Conservation (phyloP, 2,329 filamentous ascomycete genomes). For the Epichloe coenophiala region DNA sequence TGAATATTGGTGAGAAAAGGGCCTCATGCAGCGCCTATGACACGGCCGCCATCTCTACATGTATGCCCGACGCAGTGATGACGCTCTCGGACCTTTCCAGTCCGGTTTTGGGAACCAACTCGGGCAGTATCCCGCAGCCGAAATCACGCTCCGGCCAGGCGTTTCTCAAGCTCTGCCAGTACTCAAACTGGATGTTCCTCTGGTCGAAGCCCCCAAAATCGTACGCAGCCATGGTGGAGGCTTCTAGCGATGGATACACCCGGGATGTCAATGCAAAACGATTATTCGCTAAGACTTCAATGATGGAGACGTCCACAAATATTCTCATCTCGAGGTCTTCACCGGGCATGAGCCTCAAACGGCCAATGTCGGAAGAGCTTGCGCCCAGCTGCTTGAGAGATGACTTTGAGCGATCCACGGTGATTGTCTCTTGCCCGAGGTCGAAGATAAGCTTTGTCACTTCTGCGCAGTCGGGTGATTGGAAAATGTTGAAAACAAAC, state of each 20-base stretch:
- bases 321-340: conserved; percentile 10
- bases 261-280: conserved; percentile 11
- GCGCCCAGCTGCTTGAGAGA: conserved; percentile 6
- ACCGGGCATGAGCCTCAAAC: conserved; percentile 4
- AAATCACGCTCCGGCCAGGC: conserved; percentile 4
- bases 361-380: neutral
- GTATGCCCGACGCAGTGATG: neutral
- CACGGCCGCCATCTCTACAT: neutral
- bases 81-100: neutral
- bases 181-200: neutral
- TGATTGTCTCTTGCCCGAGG: conserved; percentile 6
- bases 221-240: neutral
- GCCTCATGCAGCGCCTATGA: neutral
- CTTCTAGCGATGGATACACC: conserved; percentile 9
- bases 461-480: conserved; percentile 5
- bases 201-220: conserved; percentile 3
- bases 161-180: conserved; percentile 1
- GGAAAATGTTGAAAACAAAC: conserved; percentile 3
- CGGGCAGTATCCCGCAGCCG: conserved; percentile 1
- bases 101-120: neutral
- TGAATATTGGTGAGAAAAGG: no score
- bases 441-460: conserved; percentile 9
- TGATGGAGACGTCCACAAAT: conserved; percentile 11
- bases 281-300: conserved; percentile 12
- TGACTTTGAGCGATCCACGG: conserved; percentile 8